Evolutionary conservation across 2,329 filamentous ascomycete genomes (phyloP).

Genomic region (Colletotrichum lentis): DNA sequence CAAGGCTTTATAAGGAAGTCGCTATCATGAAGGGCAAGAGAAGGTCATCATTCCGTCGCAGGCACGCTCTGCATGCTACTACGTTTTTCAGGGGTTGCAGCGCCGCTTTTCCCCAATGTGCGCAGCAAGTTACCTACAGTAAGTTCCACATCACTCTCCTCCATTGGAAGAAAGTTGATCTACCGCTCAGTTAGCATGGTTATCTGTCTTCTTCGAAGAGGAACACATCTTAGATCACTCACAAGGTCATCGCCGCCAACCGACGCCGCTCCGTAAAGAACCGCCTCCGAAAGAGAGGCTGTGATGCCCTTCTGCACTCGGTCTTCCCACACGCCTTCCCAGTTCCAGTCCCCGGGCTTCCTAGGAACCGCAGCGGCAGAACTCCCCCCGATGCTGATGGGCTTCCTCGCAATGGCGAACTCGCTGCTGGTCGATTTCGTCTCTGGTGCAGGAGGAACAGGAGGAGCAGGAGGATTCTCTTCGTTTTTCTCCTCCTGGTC

Average conservation of each 20-base stretch:
- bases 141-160: conserved; percentile 64
- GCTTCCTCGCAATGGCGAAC: conserved; percentile 37
- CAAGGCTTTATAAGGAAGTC: conserved; percentile 31
- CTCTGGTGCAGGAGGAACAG: conserved; percentile 4
- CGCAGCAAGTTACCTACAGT: conserved; percentile 67
- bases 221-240: conserved; percentile 2
- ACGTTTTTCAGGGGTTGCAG: conserved; percentile 38
- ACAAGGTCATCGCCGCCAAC: conserved; percentile 51
- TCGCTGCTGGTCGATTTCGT: conserved; percentile 21
- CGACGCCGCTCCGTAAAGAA: conserved; percentile 72
- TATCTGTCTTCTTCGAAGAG: not conserved
- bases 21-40: conserved; percentile 20
- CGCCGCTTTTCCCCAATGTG: conserved; percentile 52
- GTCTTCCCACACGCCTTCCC: conserved; percentile 96
- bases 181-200: conserved; percentile 43
- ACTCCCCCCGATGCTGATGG: conserved; percentile 4
- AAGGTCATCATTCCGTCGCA: conserved; percentile 23
- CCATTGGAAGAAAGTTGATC: conserved; percentile 74
- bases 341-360: conserved; percentile 89
- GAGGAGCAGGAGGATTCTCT: conserved; percentile 31
- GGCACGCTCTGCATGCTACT: conserved; percentile 32
- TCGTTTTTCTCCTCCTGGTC: conserved; percentile 37
- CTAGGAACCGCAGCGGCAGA: conserved; percentile 45
- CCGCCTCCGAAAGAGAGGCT: conserved; percentile 78
- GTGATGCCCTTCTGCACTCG: conserved; percentile 82